These are phyloP conservation scores for Candida sp. DNA, from an alignment of 1,139 yeast species.

Conservation along the genomic window DNA sequence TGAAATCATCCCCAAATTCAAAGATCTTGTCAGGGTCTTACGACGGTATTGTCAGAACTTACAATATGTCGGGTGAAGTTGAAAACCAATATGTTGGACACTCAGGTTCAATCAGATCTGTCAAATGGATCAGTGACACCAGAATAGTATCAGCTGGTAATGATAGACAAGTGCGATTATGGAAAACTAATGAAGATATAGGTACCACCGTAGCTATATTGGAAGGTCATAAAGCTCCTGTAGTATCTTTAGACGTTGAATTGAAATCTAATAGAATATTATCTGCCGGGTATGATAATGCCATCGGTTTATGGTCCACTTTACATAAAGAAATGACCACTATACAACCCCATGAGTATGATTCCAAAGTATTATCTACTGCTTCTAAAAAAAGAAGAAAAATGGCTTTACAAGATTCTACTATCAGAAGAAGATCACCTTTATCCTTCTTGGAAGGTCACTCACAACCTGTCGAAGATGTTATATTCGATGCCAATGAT, in stretches of 20 bases:
- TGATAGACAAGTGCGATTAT: constrained; percentile 83
- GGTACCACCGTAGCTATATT: constrained; percentile 79
- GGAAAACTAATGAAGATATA: constrained; percentile 65
- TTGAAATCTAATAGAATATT: constrained; percentile 53
- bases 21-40: constrained; percentile 85
- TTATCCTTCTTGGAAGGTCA: constrained; percentile 78
- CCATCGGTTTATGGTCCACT: constrained; percentile 89
- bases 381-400: constrained; percentile 88
- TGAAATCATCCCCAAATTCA: constrained; percentile 26
- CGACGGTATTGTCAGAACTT: constrained; percentile 91
- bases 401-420: constrained; percentile 73
- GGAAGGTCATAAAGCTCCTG: constrained; percentile 88
- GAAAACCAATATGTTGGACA: constrained; percentile 85
- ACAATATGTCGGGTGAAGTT: constrained; percentile 81
- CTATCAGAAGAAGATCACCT: constrained; percentile 79
- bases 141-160: constrained; percentile 83
- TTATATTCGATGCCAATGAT: constrained; percentile 70
- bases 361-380: constrained; percentile 54
- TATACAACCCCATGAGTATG: constrained; percentile 57
- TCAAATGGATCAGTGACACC: constrained; percentile 71
- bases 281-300: constrained; percentile 81
- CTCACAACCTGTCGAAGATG: constrained; percentile 81
- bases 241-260: constrained; percentile 69
- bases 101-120: constrained; percentile 79
- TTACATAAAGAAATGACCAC: constrained; percentile 80